These are phyloP conservation scores for Leptographium wingfieldii DNA, from an alignment of 2,329 filamentous ascomycete species.

Conservation along the genomic window DNA sequence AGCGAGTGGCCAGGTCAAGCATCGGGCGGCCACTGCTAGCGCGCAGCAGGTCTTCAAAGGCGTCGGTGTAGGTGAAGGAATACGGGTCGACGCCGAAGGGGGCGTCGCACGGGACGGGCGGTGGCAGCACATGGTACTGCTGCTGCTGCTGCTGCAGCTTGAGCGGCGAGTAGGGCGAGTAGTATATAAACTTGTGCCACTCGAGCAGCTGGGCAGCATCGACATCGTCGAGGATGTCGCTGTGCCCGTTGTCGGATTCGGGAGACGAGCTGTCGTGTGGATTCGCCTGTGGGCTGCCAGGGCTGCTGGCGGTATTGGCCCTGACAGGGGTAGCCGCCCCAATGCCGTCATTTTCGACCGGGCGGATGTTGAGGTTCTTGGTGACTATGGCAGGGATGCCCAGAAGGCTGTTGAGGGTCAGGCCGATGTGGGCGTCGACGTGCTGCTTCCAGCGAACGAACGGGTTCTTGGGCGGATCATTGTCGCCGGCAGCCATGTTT, in stretches of 20 bases:
- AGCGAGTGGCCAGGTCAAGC: constrained; percentile 24
- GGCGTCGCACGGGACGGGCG: constrained; percentile 33
- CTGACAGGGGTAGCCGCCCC: neutral
- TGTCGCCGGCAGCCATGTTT: constrained; percentile 12
- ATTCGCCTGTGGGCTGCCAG: neutral
- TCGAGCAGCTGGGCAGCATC: constrained; percentile 12
- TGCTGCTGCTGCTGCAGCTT: constrained; percentile 22
- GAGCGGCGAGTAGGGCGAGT: constrained; percentile 32
- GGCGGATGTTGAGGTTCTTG: constrained; percentile 15
- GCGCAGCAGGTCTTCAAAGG: constrained; percentile 44
- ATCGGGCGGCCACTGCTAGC: constrained; percentile 30
- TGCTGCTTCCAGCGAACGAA: constrained; percentile 29
- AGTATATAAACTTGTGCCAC: constrained; percentile 23
- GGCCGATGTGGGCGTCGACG: constrained; percentile 25
- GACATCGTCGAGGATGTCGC: constrained; percentile 8
- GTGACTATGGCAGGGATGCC: constrained; percentile 16
- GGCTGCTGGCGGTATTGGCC: neutral
- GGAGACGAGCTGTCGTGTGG: neutral
- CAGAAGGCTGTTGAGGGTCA: constrained; percentile 18
- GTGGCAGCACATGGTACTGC: constrained; percentile 23
- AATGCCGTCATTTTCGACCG: neutral
- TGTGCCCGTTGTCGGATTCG: neutral
- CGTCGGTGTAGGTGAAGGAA: constrained; percentile 40
- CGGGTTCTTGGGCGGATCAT: constrained; percentile 18
- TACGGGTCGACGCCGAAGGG: constrained; percentile 22